Base-by-base conservation (phyloP, 352 stramenopile genomes). In the Phytophthora cryptogea region DNA sequence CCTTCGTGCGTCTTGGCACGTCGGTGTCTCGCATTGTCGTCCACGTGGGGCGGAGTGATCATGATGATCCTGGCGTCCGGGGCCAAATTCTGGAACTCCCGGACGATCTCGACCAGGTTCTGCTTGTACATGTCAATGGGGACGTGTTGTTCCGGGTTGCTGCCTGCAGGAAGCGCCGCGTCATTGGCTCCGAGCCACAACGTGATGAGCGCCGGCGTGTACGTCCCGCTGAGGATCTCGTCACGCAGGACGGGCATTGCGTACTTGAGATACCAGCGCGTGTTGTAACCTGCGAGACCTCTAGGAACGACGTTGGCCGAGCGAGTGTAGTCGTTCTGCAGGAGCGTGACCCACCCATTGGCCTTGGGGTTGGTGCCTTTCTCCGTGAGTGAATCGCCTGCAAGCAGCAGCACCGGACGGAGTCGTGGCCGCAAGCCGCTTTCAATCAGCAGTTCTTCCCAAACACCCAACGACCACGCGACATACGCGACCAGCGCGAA, bases 131-230 rank as follows among this genome's bases (percentile, higher is more conserved):
- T 68, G 5, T 78, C 70, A 6, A 88, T 51, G 8, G 78, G 72
- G 16, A 90, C 72, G 52, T 85, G 68, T 35, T 80, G 72, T 8
- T 59, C 57, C 37, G 62, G 50, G 39, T 53, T 59, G 16, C 45
- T 52, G 2, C 79, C 77, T 5, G 52, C 52, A 0, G 58, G 43
- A 9, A 80, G 51, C 9, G 67, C 74, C 0, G 81, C 76, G 49
- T 90, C 81, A 65, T 90, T 90, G 16, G 81, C 70, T 6, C 81
- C 81, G 5, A 89, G 62, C 70, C 73, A 88, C n/a, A 91, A 8
- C 14, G 69, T 85, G 17, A 89, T 62, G 8, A 90, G 46, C 2
- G 58, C 59, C 2, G 75, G 70, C 17, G 54, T 49, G 56, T 74
- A 68, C 57, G 58, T 55, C 8, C 58, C 48, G 35, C 31, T 55